These are phyloP conservation scores for Emergomyces orientalis DNA, from an alignment of 2,329 filamentous ascomycete species.

Conservation along the genomic window DNA sequence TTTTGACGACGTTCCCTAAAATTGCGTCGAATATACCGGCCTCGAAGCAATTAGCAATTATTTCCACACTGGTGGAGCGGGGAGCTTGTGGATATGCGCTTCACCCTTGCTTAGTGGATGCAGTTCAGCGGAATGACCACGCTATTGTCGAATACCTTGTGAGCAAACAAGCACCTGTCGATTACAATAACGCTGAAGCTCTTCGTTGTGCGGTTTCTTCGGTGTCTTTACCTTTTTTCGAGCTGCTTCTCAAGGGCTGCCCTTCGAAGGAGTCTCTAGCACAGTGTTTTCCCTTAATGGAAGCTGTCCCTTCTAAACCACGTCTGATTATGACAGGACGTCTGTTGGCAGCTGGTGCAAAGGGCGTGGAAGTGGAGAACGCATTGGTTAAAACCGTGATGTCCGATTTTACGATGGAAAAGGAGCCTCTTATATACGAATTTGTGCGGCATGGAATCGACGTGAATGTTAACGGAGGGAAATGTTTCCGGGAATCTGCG, in stretches of 20 bases:
- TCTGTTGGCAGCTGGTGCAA: constrained; percentile 15
- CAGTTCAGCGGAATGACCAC: constrained; percentile 18
- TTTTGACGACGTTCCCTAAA: constrained; percentile 25
- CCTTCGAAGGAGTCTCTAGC: constrained; percentile 13
- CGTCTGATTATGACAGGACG: constrained; percentile 10
- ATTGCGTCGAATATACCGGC: constrained; percentile 9
- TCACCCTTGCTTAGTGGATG: constrained; percentile 16
- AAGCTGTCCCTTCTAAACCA: constrained; percentile 6
- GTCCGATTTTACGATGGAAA: constrained; percentile 8
- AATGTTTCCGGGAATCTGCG: constrained; percentile 14
- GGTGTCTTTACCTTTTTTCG: constrained; percentile 11
- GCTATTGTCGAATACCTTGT: constrained; percentile 18
- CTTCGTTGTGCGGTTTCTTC: constrained; percentile 17
- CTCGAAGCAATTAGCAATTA: constrained; percentile 15
- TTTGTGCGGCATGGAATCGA: constrained; percentile 15
- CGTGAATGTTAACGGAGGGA: constrained; percentile 14
- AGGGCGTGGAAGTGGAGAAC: constrained; percentile 12
- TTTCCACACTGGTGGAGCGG: constrained; percentile 14
- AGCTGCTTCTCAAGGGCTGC: constrained; percentile 13
- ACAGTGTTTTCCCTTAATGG: constrained; percentile 13
- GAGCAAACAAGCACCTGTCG: constrained; percentile 18
- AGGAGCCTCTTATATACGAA: constrained; percentile 13
- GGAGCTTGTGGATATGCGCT: constrained; percentile 18
- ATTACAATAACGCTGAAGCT: constrained; percentile 19
- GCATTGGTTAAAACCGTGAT: constrained; percentile 10